Percentiles rank a stretch among this genome's conserved stretches.
Conservation (phyloP, 1,139 yeast species). For the Hanseniaspora gamundiae region DNA sequence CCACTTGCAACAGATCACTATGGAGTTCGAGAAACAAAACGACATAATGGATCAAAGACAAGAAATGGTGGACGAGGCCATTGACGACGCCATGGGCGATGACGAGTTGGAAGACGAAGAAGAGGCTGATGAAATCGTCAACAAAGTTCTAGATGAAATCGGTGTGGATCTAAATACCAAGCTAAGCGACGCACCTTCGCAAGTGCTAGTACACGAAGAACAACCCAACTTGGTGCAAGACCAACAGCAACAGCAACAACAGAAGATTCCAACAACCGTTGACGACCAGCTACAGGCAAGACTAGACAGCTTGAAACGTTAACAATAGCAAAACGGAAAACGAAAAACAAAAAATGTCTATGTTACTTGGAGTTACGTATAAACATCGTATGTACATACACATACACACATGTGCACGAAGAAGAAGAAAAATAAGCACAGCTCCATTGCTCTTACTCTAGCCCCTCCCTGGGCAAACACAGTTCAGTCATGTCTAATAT, state of each 20-base stretch:
- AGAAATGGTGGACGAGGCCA: constrained; percentile 97
- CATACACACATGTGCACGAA: too few species aligned
- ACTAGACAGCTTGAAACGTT: constrained; percentile 66
- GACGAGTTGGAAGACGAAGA: constrained; percentile 63
- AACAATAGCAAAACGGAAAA: constrained; percentile 5
- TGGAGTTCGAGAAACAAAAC: constrained; percentile 89
- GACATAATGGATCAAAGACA: constrained; percentile 98
- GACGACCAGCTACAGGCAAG: constrained; percentile 89
- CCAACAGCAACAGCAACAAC: constrained; percentile 20
- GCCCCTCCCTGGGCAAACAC: too few species aligned
- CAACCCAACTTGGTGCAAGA: too few species aligned
- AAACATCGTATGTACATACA: too few species aligned
- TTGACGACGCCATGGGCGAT: constrained; percentile 89
- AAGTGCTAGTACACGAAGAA: constrained; percentile 28
- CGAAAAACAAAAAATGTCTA: neutral
- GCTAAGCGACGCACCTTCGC: constrained; percentile 54
- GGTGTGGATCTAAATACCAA: constrained; percentile 72
- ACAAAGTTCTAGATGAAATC: constrained; percentile 87
- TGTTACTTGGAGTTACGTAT: too few species aligned
- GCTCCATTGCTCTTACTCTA: too few species aligned
- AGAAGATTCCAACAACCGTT: constrained; percentile 41
- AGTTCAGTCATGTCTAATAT: too few species aligned
- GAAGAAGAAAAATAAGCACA: too few species aligned
- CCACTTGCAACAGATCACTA: constrained; percentile 76
- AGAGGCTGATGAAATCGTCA: constrained; percentile 86